Evolutionary conservation across 176 grass and related monocot genomes (phyloP).

Genomic region (Oryza glaberrima): DNA sequence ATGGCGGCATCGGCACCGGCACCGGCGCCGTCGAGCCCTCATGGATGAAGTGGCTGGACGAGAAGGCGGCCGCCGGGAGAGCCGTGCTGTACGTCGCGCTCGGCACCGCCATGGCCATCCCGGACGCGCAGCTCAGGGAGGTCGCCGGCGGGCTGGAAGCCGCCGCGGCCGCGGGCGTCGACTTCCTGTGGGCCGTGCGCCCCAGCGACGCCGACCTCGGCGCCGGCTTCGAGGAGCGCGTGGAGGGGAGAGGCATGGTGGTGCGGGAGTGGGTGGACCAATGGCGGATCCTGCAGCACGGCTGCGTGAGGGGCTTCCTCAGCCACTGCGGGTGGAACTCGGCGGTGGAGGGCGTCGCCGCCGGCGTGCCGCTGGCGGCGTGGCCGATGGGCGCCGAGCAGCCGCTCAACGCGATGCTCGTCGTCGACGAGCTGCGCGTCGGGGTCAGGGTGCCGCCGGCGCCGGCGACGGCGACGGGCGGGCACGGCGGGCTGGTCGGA

Average conservation of each 20-base stretch:
- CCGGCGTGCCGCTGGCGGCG: conserved; percentile 43
- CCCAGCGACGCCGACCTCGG: too few relatives aligned
- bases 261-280: too few relatives aligned
- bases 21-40: background rate
- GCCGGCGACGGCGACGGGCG: background rate
- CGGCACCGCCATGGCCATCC: background rate
- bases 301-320: background rate
- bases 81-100: conserved; percentile 34
- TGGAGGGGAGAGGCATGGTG: too few relatives aligned
- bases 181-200: too few relatives aligned
- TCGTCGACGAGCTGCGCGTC: conserved; percentile 10
- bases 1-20: too few relatives aligned
- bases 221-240: too few relatives aligned
- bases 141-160: conserved; percentile 19
- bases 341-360: background rate
- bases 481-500: background rate
- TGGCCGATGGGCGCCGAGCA: conserved; percentile 43
- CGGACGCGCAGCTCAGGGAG: background rate
- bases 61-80: conserved; percentile 22
- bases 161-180: too few relatives aligned
- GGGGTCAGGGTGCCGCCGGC: background rate
- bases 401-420: conserved; percentile 18
- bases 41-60: conserved; percentile 36
- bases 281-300: too few relatives aligned
- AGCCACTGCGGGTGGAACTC: too few relatives aligned